Evolutionary conservation across 805 yeast species (phyloP).

Genomic region (Candida nemodendra): DNA sequence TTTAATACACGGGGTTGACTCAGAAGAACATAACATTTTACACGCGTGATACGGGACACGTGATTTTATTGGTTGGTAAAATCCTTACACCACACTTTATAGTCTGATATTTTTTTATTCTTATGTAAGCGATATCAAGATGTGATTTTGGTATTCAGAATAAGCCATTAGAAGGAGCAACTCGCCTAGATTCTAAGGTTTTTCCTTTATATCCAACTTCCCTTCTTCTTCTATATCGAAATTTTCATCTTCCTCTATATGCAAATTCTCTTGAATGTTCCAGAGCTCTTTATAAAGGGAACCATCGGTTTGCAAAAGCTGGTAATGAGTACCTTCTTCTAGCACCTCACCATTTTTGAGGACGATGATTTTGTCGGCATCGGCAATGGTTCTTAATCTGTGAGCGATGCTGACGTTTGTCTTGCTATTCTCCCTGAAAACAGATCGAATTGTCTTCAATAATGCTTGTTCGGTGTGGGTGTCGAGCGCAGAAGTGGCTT

Average conservation of each 20-base stretch:
- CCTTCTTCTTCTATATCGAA: slow-evolving; percentile 34
- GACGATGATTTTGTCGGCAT: slow-evolving; percentile 90
- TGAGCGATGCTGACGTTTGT: slow-evolving; percentile 95
- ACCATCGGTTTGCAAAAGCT: slow-evolving; percentile 48
- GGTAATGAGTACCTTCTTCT: slow-evolving; percentile 84
- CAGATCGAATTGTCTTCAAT: slow-evolving; percentile 65
- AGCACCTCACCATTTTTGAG: slow-evolving; percentile 72
- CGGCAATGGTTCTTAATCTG: slow-evolving; percentile 88
- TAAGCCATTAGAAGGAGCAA: too few species aligned
- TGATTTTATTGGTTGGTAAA: too few species aligned
- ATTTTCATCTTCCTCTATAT: slow-evolving; percentile 43
- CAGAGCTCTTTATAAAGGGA: slow-evolving; percentile 81
- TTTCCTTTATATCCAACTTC: neutral
- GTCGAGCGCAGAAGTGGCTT: slow-evolving; percentile 94
- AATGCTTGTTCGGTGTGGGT: slow-evolving; percentile 93
- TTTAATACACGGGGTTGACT: too few species aligned
- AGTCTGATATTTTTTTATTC: too few species aligned
- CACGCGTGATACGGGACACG: too few species aligned
- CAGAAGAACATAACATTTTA: too few species aligned
- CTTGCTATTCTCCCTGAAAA: slow-evolving; percentile 54
- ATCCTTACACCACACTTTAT: too few species aligned
- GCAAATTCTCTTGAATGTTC: slow-evolving; percentile 86
- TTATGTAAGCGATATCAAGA: too few species aligned
- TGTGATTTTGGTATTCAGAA: too few species aligned
- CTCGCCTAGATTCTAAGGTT: too few species aligned